These are phyloP conservation scores for Claviceps sp. DNA, from an alignment of 2,329 filamentous ascomycete species.

Conservation along the genomic window DNA sequence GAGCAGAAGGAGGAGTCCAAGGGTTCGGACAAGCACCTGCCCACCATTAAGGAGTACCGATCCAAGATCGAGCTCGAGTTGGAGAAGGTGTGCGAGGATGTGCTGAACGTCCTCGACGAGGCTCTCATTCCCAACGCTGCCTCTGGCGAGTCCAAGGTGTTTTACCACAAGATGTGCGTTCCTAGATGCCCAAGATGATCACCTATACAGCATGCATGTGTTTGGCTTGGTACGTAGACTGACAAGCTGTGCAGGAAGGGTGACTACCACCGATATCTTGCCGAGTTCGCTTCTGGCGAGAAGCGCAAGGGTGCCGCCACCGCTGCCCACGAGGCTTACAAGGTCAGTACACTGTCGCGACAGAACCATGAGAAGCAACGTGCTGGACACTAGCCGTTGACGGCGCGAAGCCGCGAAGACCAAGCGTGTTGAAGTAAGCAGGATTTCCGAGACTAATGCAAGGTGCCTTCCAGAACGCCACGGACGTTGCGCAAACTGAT, in stretches of 20 bases:
- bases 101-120: conserved; percentile 87
- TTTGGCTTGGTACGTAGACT: background rate
- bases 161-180: conserved; percentile 98
- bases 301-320: conserved; percentile 83
- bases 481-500: conserved; percentile 95
- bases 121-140: conserved; percentile 90
- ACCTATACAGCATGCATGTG: background rate
- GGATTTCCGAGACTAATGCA: conserved; percentile 1
- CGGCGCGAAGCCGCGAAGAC: background rate
- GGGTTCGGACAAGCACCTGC: conserved; percentile 89
- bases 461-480: conserved; percentile 58
- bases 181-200: background rate
- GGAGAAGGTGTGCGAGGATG: conserved; percentile 96
- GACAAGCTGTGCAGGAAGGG: conserved; percentile 56
- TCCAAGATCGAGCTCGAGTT: conserved; percentile 97
- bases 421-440: too few species aligned
- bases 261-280: conserved; percentile 91
- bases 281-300: conserved; percentile 85
- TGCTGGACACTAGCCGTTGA: conserved; percentile 12
- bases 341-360: conserved; percentile 44
- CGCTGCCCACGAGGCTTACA: conserved; percentile 89
- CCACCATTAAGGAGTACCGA: conserved; percentile 91
- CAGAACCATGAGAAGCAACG: conserved; percentile 1
- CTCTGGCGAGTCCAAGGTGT: conserved; percentile 97
- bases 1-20: conserved; percentile 99